A percentile compares a stretch with the other conserved stretches of the same genome.
Evolutionary conservation across 805 yeast species (phyloP).

Genomic region (Ogataea trehalophila): DNA sequence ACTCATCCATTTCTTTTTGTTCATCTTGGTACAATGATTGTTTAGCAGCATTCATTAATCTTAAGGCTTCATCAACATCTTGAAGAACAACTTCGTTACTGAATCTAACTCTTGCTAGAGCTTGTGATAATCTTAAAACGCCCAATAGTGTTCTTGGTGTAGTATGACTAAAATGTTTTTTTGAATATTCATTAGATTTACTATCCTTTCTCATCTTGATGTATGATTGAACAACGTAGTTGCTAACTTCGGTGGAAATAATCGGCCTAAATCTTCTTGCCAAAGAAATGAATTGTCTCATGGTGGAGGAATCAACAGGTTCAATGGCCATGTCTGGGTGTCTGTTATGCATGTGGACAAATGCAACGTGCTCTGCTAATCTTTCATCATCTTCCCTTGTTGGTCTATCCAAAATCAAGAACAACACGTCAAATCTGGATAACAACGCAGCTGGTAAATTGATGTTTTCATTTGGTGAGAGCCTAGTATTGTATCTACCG

Average conservation of each 20-base stretch:
- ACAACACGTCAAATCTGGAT: slow-evolving; percentile 90
- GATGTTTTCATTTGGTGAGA: slow-evolving; percentile 92
- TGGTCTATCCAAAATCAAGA: slow-evolving; percentile 82
- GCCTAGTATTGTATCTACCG: slow-evolving; percentile 86
- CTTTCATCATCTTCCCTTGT: slow-evolving; percentile 72
- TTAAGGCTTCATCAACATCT: slow-evolving; percentile 94
- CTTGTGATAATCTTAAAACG: slow-evolving; percentile 89
- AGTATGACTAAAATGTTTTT: slow-evolving; percentile 79
- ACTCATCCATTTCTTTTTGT: slow-evolving; percentile 50
- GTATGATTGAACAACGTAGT: slow-evolving; percentile 79
- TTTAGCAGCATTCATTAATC: slow-evolving; percentile 83
- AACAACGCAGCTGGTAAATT: slow-evolving; percentile 94
- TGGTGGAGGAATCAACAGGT: slow-evolving; percentile 72
- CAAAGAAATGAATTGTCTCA: slow-evolving; percentile 81
- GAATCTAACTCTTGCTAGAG: slow-evolving; percentile 85
- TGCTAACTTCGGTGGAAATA: slow-evolving; percentile 78
- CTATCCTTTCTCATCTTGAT: slow-evolving; percentile 92
- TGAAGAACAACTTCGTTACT: slow-evolving; percentile 61
- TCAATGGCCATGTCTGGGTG: slow-evolving; percentile 76
- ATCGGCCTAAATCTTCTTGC: slow-evolving; percentile 85
- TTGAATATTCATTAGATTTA: slow-evolving; percentile 69
- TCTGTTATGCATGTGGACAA: slow-evolving; percentile 86
- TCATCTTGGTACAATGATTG: slow-evolving; percentile 63
- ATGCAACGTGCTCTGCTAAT: slow-evolving; percentile 90
- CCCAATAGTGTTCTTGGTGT: slow-evolving; percentile 95